phyloP scores from a whole-genome alignment of 1,139 yeast species.

The Candida dubliniensis region DNA sequence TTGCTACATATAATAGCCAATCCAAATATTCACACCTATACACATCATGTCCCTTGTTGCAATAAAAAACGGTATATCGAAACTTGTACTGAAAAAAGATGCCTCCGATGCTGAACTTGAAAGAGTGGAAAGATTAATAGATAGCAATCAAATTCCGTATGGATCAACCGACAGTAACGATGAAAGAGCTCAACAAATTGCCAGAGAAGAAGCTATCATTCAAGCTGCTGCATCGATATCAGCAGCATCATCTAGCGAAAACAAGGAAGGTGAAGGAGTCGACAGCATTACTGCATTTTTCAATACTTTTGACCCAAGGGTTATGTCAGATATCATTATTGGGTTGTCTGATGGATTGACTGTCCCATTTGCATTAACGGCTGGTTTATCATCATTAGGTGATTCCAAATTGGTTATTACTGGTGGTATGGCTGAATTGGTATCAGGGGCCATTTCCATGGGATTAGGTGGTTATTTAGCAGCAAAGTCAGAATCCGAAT shows the following conservation, averaged over 20 bases:
- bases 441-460: constrained; percentile 83
- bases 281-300: constrained; percentile 35
- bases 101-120: constrained; percentile 34
- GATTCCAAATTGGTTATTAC: constrained; percentile 74
- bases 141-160: constrained; percentile 36
- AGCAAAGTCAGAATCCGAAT: constrained; percentile 76
- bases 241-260: constrained; percentile 21
- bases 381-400: constrained; percentile 77
- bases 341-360: constrained; percentile 82
- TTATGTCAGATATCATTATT: constrained; percentile 76
- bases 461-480: constrained; percentile 83
- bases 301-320: constrained; percentile 61
- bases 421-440: constrained; percentile 84
- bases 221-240: constrained; percentile 19
- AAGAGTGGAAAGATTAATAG: constrained; percentile 36
- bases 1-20: too few species aligned
- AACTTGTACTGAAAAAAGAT: constrained; percentile 22
- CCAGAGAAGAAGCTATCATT: constrained; percentile 40
- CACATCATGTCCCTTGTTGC: constrained; percentile 39
- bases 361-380: constrained; percentile 82
- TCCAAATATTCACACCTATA: not conserved
- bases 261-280: constrained; percentile 22
- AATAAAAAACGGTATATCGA: constrained; percentile 36
- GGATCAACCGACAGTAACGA: constrained; percentile 32
- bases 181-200: constrained; percentile 39